Evolutionary conservation across 2,329 filamentous ascomycete species (phyloP).

Genomic region (Sarocladiaceae sp.): DNA sequence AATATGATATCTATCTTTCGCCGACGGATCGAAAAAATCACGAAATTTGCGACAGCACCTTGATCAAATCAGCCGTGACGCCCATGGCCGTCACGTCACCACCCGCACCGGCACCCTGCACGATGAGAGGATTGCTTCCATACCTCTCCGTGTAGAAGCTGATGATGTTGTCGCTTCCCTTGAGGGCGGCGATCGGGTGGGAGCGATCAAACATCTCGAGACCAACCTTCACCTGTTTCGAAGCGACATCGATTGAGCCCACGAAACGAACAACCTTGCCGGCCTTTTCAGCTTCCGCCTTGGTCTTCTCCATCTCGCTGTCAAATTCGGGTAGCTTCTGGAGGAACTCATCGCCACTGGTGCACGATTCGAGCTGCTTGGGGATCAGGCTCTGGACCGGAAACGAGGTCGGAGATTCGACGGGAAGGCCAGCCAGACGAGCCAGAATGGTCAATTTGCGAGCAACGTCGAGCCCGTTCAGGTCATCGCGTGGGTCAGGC

Average conservation of each 20-base stretch:
- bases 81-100: constrained; percentile 98
- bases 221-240: constrained; percentile 82
- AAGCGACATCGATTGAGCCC: constrained; percentile 83
- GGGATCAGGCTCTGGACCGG: constrained; percentile 93
- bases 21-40: constrained; percentile 25
- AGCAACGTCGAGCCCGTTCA: constrained; percentile 89
- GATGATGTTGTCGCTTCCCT: constrained; percentile 98
- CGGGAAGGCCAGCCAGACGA: constrained; percentile 73
- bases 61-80: constrained; percentile 88
- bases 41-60: constrained; percentile 71
- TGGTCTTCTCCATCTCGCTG: constrained; percentile 81
- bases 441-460: constrained; percentile 94
- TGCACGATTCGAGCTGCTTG: constrained; percentile 71
- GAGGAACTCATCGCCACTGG: constrained; percentile 82
- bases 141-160: constrained; percentile 98
- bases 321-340: constrained; percentile 77
- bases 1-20: constrained; percentile 11
- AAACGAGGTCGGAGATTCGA: constrained; percentile 83
- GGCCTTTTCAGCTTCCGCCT: constrained; percentile 76
- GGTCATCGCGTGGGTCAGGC: constrained; percentile 79
- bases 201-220: constrained; percentile 83
- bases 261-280: constrained; percentile 94
- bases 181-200: constrained; percentile 88
- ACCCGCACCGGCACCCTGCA: constrained; percentile 91
- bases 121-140: constrained; percentile 82